Evolutionary conservation across 2,329 filamentous ascomycete genomes (phyloP), one percentile per base, ranked within the genome.

Genomic region (Pyricularia pennisetigena): DNA sequence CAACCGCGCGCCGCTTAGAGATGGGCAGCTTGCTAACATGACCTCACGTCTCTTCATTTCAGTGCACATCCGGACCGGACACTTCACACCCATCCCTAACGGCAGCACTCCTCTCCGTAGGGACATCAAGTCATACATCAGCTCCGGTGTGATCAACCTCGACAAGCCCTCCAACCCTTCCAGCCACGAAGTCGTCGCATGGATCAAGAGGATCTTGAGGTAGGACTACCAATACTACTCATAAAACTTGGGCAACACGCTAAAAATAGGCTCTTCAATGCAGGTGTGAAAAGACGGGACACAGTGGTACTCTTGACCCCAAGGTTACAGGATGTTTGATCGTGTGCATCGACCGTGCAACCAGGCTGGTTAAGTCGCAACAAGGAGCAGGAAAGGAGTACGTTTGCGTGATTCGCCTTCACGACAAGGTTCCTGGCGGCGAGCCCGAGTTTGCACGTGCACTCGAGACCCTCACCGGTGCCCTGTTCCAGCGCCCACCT

Each of bases 381-480:
- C 95, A 99, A 82, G 94, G 94, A 76, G 95, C 95, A 70, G 95
- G 95, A 86, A 99, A 99, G 85, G 95, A 99, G 83, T 99, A 99
- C 79, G 94, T 98, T 68, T 94, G 91, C 76, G 93, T 99, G 70
- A 93, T 98, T 75, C 88, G 95, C 75, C 86, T 99, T 71, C 95
- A 99, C 82, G 94, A 97, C 82, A 97, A 94, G 82, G 86, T 99
- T 68, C 92, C 94, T 67, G 95, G 94, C 73, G 94, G 94, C 74
- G 90, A 97, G 84, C 88, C 92, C 62, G 94, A 97, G 80, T 94
- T 99, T 76, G 90, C 92, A 69, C 90, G 94, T 75, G 95, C 94
- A 70, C 88, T 99, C 69, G 95, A 99, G 86, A 97, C 93, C 68
- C 86, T 99, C 76, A 98, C 94, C 68, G 95, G 95, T 81, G 94